phyloP scores from a whole-genome alignment of 2,329 filamentous ascomycete species.

The Davidsoniella australis region DNA sequence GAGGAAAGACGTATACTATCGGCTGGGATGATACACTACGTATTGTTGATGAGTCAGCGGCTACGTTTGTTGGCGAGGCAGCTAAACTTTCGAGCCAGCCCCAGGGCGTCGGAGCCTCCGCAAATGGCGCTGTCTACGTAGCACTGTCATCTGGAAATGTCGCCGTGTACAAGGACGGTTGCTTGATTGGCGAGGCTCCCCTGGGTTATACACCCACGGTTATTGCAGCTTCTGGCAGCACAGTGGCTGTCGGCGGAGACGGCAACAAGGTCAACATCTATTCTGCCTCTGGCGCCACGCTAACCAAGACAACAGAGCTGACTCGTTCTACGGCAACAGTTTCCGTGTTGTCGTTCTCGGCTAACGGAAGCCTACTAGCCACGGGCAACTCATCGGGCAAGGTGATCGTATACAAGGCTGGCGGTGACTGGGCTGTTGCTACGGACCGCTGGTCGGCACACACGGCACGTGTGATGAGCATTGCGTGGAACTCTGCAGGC shows the following conservation, averaged over 20 bases:
- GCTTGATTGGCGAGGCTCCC: constrained; percentile 39
- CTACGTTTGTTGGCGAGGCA: constrained; percentile 55
- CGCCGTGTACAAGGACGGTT: constrained; percentile 39
- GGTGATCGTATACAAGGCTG: constrained; percentile 53
- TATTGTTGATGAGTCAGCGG: constrained; percentile 55
- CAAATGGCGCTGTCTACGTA: constrained; percentile 41
- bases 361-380: constrained; percentile 59
- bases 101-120: constrained; percentile 43
- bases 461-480: constrained; percentile 38
- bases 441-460: constrained; percentile 57
- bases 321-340: constrained; percentile 54
- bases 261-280: constrained; percentile 58
- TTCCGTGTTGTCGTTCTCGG: constrained; percentile 70
- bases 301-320: constrained; percentile 39
- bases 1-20: constrained; percentile 60
- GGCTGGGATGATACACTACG: constrained; percentile 90
- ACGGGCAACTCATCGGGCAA: constrained; percentile 74
- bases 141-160: constrained; percentile 32
- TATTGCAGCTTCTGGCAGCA: constrained; percentile 49
- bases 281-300: constrained; percentile 37
- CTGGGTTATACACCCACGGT: constrained; percentile 50
- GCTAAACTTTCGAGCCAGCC: constrained; percentile 63
- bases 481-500: constrained; percentile 61
- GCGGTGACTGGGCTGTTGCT: constrained; percentile 43
- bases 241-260: constrained; percentile 60